These are phyloP conservation scores for Phaeosphaeria sp. DNA, from an alignment of 2,329 filamentous ascomycete species.

Conservation along the genomic window DNA sequence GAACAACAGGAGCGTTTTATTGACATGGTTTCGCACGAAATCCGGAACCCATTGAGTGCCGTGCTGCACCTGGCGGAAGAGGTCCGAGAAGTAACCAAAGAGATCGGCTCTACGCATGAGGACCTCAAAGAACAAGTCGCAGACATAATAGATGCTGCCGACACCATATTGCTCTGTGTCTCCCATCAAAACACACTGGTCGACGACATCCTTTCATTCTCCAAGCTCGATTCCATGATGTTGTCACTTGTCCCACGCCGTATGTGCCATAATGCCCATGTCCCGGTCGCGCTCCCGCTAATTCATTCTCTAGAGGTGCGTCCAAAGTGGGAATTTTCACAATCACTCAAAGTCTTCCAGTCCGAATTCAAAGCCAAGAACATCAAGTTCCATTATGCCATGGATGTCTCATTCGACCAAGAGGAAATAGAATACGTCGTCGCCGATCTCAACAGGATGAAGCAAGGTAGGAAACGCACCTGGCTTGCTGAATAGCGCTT, in stretches of 20 bases:
- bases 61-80: constrained; percentile 54
- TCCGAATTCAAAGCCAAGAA: constrained; percentile 48
- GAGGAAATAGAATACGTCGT: constrained; percentile 48
- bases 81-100: constrained; percentile 44
- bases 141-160: constrained; percentile 44
- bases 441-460: constrained; percentile 47
- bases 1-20: constrained; percentile 56
- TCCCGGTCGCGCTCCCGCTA: background rate
- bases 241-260: constrained; percentile 44
- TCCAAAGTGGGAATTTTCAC: constrained; percentile 48
- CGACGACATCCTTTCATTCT: constrained; percentile 56
- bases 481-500: fast-evolving
- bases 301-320: constrained; percentile 26
- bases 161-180: constrained; percentile 53
- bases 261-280: constrained; percentile 12
- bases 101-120: constrained; percentile 23
- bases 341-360: constrained; percentile 49
- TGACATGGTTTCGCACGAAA: constrained; percentile 54
- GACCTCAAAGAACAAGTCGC: constrained; percentile 27
- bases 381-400: constrained; percentile 47
- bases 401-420: constrained; percentile 51
- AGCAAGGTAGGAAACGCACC: constrained; percentile 32
- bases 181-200: constrained; percentile 54
- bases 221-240: constrained; percentile 57
- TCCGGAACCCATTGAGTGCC: constrained; percentile 46